Evolutionary conservation across 75 land plant genomes (phyloP).

Genomic region (Picea glauca): DNA sequence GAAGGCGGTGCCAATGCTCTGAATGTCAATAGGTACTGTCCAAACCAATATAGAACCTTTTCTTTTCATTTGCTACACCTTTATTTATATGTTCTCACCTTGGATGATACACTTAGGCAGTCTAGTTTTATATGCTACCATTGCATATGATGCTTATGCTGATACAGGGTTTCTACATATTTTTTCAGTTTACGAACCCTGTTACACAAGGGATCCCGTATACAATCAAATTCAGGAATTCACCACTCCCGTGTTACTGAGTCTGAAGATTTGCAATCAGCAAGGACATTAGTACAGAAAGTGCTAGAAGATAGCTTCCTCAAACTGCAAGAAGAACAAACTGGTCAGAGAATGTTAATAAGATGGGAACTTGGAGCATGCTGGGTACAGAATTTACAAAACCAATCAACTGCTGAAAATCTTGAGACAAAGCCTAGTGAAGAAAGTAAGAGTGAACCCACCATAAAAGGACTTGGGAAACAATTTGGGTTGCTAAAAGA

Average conservation of each 20-base stretch:
- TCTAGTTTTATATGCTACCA: not conserved
- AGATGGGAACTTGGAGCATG: constrained; percentile 99
- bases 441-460: constrained; percentile 44
- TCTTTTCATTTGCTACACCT: not conserved
- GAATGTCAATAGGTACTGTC: constrained; percentile 81
- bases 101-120: not conserved
- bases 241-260: constrained; percentile 28
- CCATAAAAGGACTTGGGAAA: constrained; percentile 68
- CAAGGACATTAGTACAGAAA: constrained; percentile 46
- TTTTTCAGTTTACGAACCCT: constrained; percentile 78
- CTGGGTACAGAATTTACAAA: constrained; percentile 97
- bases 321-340: constrained; percentile 41
- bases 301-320: constrained; percentile 65
- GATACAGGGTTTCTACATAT: not conserved
- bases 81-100: not conserved
- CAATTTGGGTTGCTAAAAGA: constrained; percentile 57
- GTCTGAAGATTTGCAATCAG: constrained; percentile 32
- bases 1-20: constrained; percentile 98
- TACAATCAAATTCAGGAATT: constrained; percentile 23
- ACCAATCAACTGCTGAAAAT: constrained; percentile 57
- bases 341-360: constrained; percentile 29
- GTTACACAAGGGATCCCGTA: constrained; percentile 46
- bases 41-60: not conserved
- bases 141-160: not conserved
- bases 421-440: constrained; percentile 55